Base-by-base conservation (phyloP, 805 yeast species). In the Sugiyamaella lignohabitans region DNA sequence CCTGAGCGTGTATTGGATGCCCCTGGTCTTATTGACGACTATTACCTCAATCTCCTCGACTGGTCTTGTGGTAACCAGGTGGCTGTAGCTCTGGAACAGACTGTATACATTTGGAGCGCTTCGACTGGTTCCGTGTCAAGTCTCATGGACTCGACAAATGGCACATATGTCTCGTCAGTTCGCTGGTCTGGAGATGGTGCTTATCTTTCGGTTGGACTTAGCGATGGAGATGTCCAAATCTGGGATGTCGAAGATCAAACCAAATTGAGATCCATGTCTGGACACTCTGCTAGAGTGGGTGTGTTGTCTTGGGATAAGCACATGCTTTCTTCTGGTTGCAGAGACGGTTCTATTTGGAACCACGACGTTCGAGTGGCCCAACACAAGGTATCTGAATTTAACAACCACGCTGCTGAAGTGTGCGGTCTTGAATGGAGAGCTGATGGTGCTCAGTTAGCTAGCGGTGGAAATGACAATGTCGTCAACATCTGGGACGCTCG, bases 1-100 rank as follows among this genome's bases (percentile, higher is more conserved):
- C 98, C 98, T 1, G 96, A 87, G 54, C 76, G 95, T 53, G 95
- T 93, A 1, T 71, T 93, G 36, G 98, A 93, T 67, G 98, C 98
- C 0, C 98, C 98, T 0, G 96, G 96, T 0, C 74, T 89, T 48
- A 75, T 83, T 19, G 96, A 93, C 64, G 98, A 93, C 67, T 93
- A 88, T 64, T 93, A 91, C 63, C 72, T 88, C 45, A 88, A 88
- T 60, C 70, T 91, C 36, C 64, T 93, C 45, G 79, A 88, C 51
- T 93, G 98, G 98, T 88, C 96, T 5, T 69, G 70, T 53, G 78
- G 80, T 24, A 87, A 91, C 63, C 70, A 82, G 38, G 70, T 93
- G 27, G 97, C 96, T 1, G 84, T 93, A 59, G 98, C 96, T 1
- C 70, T 93, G 43, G 95, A 84, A 46, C 79, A 78, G 47, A 73